Percentiles rank a stretch among this genome's conserved stretches.
These are phyloP conservation scores for Saccharomyces pastorianus DNA, from an alignment of 1,139 yeast genomes.

Conservation along the genomic window DNA sequence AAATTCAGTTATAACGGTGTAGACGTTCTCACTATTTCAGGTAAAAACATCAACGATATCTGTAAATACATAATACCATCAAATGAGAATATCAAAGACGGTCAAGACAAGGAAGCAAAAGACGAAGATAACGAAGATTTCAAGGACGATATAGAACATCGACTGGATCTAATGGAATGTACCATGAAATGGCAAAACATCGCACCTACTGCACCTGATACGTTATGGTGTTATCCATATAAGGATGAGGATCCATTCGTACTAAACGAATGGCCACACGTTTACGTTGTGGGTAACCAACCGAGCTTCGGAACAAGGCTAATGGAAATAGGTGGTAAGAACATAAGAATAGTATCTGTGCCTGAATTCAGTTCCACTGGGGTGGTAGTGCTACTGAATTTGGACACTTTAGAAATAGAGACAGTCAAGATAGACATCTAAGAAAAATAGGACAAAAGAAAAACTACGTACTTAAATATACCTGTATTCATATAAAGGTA, in stretches of 20 bases:
- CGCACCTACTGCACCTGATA: constrained; percentile 95
- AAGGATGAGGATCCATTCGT: constrained; percentile 77
- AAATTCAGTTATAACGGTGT: constrained; percentile 54
- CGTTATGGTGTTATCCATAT: constrained; percentile 83
- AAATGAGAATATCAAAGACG: constrained; percentile 3
- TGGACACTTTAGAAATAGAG: constrained; percentile 47
- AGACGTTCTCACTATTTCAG: constrained; percentile 64
- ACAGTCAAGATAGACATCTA: constrained; percentile 30
- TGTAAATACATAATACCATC: constrained; percentile 50
- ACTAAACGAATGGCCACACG: constrained; percentile 69
- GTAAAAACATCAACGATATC: constrained; percentile 78
- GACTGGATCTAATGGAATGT: constrained; percentile 54
- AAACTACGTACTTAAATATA: too few species aligned
- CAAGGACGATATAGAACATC: constrained; percentile 29
- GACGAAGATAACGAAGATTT: constrained; percentile 16
- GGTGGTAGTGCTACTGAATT: constrained; percentile 58
- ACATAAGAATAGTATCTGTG: constrained; percentile 46
- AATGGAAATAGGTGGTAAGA: constrained; percentile 7
- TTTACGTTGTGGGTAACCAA: constrained; percentile 83
- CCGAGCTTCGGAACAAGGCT: constrained; percentile 37
- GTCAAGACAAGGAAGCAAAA: background rate
- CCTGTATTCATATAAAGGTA: too few species aligned
- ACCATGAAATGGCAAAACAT: constrained; percentile 78
- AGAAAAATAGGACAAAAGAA: too few species aligned
- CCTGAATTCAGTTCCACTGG: constrained; percentile 67